A percentile compares a stretch with the other conserved stretches of the same genome.
phyloP scores from a whole-genome alignment of 768 basidiomycete genomes.

The Tulasnella sp. region DNA sequence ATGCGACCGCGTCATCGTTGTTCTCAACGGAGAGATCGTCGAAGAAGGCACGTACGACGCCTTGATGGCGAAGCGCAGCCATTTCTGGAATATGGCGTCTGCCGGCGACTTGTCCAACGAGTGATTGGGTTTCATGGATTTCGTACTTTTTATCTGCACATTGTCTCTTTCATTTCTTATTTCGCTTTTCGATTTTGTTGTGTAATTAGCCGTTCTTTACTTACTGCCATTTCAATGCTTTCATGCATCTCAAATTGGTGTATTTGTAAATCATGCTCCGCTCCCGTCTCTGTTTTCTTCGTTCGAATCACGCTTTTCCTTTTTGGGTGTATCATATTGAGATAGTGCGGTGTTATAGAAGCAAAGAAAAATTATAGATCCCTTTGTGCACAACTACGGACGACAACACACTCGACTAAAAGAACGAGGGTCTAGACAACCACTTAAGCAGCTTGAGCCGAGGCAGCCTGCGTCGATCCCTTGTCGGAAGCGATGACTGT shows the following conservation, averaged over 20 bases:
- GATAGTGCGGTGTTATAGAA: not conserved
- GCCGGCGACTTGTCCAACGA: slow-evolving; percentile 55
- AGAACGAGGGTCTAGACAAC: not conserved
- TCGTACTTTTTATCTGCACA: not conserved
- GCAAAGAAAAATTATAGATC: not conserved
- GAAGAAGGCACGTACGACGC: slow-evolving; percentile 71
- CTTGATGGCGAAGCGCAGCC: slow-evolving; percentile 52
- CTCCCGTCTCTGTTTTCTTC: not conserved
- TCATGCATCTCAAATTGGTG: not conserved
- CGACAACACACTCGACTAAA: not conserved
- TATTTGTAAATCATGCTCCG: not conserved
- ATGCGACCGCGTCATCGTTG: slow-evolving; percentile 80
- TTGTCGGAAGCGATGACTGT: not conserved
- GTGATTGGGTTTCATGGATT: not conserved
- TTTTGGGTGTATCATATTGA: not conserved
- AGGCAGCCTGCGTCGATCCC: not conserved
- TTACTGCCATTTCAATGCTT: not conserved
- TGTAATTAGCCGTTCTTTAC: not conserved
- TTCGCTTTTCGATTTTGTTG: not conserved
- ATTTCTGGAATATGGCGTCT: slow-evolving; percentile 65
- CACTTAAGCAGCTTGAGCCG: not conserved
- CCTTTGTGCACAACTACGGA: not conserved
- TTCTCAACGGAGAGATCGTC: slow-evolving; percentile 62
- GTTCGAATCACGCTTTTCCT: not conserved
- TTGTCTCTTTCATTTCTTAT: not conserved